Evolutionary conservation across 208 protist species (phyloP).

Genomic region (Herpetomonas muscarum): DNA sequence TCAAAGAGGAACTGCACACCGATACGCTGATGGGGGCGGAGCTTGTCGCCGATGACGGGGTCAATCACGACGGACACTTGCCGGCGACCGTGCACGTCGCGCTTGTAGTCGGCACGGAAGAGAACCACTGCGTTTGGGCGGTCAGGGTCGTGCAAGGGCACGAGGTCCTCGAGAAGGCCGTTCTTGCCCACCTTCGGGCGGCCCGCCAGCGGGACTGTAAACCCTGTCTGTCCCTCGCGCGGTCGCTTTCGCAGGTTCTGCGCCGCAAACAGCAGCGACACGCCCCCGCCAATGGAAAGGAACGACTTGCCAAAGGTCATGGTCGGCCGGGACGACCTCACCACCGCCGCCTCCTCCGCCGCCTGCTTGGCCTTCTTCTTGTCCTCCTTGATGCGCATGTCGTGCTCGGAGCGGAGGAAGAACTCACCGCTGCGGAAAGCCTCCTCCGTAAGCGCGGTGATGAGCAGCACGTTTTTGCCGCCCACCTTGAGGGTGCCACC

Average conservation of each 20-base stretch:
- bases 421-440: slow-evolving; percentile 86
- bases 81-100: slow-evolving; percentile 67
- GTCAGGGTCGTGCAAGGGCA: slow-evolving; percentile 76
- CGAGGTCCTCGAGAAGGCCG: slow-evolving; percentile 58
- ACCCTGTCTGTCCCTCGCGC: slow-evolving; percentile 62
- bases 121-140: slow-evolving; percentile 76
- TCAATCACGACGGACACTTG: slow-evolving; percentile 90
- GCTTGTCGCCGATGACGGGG: slow-evolving; percentile 87
- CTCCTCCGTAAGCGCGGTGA: slow-evolving; percentile 80
- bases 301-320: slow-evolving; percentile 73
- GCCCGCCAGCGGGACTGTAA: slow-evolving; percentile 73
- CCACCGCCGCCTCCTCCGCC: slow-evolving; percentile 45
- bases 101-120: slow-evolving; percentile 89
- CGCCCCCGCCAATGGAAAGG: slow-evolving; percentile 6
- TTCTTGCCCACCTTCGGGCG: slow-evolving; percentile 65
- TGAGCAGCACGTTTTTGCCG: slow-evolving; percentile 59
- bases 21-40: slow-evolving; percentile 85
- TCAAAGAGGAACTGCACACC: slow-evolving; percentile 93
- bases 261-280: slow-evolving; percentile 36
- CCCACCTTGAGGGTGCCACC: slow-evolving; percentile 70
- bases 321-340: slow-evolving; percentile 37
- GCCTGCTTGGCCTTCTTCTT: slow-evolving; percentile 65
- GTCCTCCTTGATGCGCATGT: slow-evolving; percentile 77
- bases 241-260: slow-evolving; percentile 66
- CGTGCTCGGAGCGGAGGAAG: slow-evolving; percentile 82